A percentile compares a stretch with the other conserved stretches of the same genome.
These are phyloP conservation scores for Rosa rugosa DNA, from an alignment of 306 rosid species.

Conservation along the genomic window DNA sequence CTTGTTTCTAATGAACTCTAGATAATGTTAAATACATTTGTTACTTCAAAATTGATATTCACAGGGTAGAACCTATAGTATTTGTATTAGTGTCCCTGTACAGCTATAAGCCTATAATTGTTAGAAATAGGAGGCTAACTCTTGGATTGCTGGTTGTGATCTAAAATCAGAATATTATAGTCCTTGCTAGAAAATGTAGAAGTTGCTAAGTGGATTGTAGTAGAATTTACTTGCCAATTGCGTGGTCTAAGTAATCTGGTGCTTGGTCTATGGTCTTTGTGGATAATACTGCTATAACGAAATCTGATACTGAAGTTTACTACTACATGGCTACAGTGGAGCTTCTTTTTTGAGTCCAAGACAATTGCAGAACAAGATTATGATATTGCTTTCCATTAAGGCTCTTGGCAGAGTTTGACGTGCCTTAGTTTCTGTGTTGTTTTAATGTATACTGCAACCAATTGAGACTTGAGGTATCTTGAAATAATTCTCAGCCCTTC, in stretches of 20 bases:
- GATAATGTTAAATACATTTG: background rate
- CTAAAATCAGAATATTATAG: background rate
- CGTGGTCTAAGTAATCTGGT: slow-evolving; percentile 15
- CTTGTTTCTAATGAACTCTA: background rate
- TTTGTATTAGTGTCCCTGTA: background rate
- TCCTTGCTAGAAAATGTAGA: slow-evolving; percentile 6
- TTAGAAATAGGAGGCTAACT: background rate
- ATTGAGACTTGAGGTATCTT: background rate
- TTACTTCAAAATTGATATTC: background rate
- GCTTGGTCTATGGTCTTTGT: background rate
- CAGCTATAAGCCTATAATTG: too few relatives aligned
- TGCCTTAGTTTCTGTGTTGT: background rate
- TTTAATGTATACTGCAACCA: background rate
- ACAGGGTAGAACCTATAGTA: background rate
- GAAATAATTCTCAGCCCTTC: background rate
- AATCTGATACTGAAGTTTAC: too few relatives aligned
- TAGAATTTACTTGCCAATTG: background rate
- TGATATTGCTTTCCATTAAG: background rate
- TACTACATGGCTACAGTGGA: background rate
- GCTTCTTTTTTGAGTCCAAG: background rate
- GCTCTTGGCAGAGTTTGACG: background rate
- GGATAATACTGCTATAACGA: background rate
- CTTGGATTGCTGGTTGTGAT: background rate
- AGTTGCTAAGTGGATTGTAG: background rate
- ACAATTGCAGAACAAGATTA: background rate